Percentiles rank a stretch among this genome's conserved stretches.
These are phyloP conservation scores for Quercus phellos DNA, from an alignment of 331 rosid genomes.

Conservation along the genomic window DNA sequence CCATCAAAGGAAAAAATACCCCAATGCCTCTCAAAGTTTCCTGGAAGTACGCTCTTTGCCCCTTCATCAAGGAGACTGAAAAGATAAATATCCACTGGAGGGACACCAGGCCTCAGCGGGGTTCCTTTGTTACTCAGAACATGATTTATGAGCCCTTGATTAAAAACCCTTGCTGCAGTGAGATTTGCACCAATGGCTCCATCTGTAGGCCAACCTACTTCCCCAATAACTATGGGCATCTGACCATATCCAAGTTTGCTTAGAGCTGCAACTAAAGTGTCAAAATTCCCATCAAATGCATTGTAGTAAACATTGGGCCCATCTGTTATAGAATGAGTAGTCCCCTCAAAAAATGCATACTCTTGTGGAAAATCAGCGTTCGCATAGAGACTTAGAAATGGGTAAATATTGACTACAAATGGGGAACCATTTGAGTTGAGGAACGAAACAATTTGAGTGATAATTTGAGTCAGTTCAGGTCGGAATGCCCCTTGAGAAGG, in stretches of 20 bases:
- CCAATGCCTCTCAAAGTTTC: constrained; percentile 96
- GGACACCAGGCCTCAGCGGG: constrained; percentile 66
- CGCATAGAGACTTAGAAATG: constrained; percentile 82
- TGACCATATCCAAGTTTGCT: constrained; percentile 81
- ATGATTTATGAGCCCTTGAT: constrained; percentile 81
- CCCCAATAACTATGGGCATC: constrained; percentile 85
- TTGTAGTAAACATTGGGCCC: constrained; percentile 78
- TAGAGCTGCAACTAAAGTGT: constrained; percentile 85
- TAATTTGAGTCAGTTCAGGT: constrained; percentile 63
- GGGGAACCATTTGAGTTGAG: constrained; percentile 95
- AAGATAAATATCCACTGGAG: constrained; percentile 77
- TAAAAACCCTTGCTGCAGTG: constrained; percentile 82
- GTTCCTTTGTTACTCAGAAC: constrained; percentile 70
- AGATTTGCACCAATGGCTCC: constrained; percentile 76
- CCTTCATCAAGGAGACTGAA: constrained; percentile 81
- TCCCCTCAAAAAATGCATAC: constrained; percentile 90
- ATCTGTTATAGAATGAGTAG: constrained; percentile 77
- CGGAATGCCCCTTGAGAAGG: constrained; percentile 97
- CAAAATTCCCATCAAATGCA: constrained; percentile 94
- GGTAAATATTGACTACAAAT: constrained; percentile 89
- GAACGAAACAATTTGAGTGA: constrained; percentile 69
- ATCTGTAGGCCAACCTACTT: constrained; percentile 94
- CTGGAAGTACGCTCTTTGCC: constrained; percentile 79
- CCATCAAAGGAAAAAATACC: constrained; percentile 95
- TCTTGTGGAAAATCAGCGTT: constrained; percentile 90